phyloP scores from a whole-genome alignment of 306 rosid genomes.

The Castanea crenata region DNA sequence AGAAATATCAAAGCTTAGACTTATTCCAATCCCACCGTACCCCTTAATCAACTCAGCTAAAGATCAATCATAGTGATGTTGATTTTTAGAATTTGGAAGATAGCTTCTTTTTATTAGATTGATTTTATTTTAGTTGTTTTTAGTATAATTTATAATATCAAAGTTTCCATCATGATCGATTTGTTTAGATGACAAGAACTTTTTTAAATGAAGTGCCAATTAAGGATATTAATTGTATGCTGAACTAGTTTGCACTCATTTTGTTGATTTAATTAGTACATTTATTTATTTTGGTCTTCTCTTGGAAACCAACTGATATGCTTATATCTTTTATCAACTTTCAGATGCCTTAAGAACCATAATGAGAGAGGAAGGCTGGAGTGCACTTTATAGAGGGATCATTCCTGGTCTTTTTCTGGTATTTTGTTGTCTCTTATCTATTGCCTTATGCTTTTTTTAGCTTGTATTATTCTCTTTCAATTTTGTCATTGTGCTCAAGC shows the following conservation, averaged over 20 bases:
- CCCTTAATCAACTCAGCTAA: neutral
- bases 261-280: neutral
- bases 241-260: neutral
- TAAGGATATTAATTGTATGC: neutral
- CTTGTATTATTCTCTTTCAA: neutral
- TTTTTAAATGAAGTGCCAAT: neutral
- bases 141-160: neutral
- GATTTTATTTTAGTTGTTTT: neutral
- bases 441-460: conserved; percentile 3
- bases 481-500: neutral
- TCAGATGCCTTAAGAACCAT: conserved; percentile 96
- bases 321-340: conserved; percentile 21
- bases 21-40: neutral
- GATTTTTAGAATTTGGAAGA: neutral
- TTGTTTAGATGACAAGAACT: neutral
- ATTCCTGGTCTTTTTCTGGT: conserved; percentile 89
- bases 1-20: neutral
- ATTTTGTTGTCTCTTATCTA: conserved; percentile 35
- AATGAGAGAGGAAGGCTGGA: conserved; percentile 78
- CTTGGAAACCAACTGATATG: conserved; percentile 12
- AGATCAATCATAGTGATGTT: neutral
- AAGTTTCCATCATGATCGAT: neutral
- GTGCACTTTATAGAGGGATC: conserved; percentile 83
- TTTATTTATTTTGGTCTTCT: conserved; percentile 12
- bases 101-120: neutral